Percentiles rank a stretch among this genome's conserved stretches.
Evolutionary conservation across 352 stramenopile species (phyloP).

Genomic region (Lagenidium giganteum): DNA sequence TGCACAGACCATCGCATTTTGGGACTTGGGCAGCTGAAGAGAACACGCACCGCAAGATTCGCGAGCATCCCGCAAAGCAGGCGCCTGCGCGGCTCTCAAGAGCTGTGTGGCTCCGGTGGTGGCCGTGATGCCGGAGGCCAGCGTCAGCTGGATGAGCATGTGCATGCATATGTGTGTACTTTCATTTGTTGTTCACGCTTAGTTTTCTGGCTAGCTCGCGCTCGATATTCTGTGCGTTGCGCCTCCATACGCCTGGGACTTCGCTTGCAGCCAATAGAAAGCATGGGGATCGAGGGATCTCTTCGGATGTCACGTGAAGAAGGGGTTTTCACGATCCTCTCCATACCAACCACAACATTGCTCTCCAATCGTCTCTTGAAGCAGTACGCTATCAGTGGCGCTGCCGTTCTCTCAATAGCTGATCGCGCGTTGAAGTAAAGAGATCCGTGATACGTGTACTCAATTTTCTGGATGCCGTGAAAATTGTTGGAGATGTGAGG

Average conservation of each 20-base stretch:
- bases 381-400: neutral
- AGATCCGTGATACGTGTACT: neutral
- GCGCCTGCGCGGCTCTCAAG: too few relatives aligned
- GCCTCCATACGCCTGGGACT: constrained; percentile 18
- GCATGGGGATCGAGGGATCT: constrained; percentile 45
- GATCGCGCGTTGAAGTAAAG: neutral
- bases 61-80: too few relatives aligned
- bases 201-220: too few relatives aligned
- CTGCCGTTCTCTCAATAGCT: neutral
- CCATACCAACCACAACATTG: constrained; percentile 17
- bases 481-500: constrained; percentile 14
- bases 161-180: too few relatives aligned
- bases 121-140: too few relatives aligned
- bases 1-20: too few relatives aligned
- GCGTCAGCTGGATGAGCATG: too few relatives aligned
- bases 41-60: too few relatives aligned
- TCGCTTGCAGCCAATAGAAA: constrained; percentile 34
- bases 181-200: too few relatives aligned
- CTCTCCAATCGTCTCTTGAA: neutral
- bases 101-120: too few relatives aligned
- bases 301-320: constrained; percentile 43
- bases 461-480: constrained; percentile 1
- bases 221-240: too few relatives aligned
- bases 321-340: constrained; percentile 58
- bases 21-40: too few relatives aligned